Evolutionary conservation across 176 grass and related monocot genomes (phyloP).

Genomic region (Oryza meyeriana): DNA sequence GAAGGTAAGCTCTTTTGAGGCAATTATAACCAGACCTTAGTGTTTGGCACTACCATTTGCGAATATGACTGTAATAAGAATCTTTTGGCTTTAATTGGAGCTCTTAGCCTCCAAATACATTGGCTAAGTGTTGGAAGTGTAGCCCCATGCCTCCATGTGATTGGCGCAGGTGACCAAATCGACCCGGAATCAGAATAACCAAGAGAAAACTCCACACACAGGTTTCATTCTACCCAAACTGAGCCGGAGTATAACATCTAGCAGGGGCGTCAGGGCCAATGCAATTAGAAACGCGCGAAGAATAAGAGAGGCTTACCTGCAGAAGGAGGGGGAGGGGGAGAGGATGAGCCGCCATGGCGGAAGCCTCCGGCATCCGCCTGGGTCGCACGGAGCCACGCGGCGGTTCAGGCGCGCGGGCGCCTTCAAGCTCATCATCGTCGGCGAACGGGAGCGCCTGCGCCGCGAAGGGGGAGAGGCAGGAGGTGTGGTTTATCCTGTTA

Average conservation of each 20-base stretch:
- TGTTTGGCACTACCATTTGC: neutral
- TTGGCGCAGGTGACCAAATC: neutral
- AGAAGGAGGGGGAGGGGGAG: neutral
- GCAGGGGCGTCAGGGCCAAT: neutral
- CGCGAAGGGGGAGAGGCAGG: neutral
- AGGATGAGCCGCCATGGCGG: slow-evolving; percentile 11
- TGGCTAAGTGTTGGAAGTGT: neutral
- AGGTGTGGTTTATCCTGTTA: slow-evolving; percentile 19
- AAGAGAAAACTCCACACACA: neutral
- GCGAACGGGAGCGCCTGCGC: neutral
- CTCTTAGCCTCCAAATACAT: neutral
- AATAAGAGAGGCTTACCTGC: slow-evolving; percentile 6
- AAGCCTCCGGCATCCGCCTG: neutral
- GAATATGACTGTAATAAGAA: neutral
- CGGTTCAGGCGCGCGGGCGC: neutral
- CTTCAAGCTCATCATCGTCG: slow-evolving; percentile 34
- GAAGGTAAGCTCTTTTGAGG: neutral
- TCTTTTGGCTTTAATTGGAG: neutral
- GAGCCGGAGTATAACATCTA: neutral
- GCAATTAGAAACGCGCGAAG: neutral
- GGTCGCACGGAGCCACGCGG: neutral
- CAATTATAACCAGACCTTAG: neutral
- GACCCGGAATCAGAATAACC: neutral
- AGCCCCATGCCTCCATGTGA: neutral
- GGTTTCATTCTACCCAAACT: neutral